Evolutionary conservation across 495 filamentous ascomycete species (phyloP).

Genomic region (Parathielavia appendiculata): DNA sequence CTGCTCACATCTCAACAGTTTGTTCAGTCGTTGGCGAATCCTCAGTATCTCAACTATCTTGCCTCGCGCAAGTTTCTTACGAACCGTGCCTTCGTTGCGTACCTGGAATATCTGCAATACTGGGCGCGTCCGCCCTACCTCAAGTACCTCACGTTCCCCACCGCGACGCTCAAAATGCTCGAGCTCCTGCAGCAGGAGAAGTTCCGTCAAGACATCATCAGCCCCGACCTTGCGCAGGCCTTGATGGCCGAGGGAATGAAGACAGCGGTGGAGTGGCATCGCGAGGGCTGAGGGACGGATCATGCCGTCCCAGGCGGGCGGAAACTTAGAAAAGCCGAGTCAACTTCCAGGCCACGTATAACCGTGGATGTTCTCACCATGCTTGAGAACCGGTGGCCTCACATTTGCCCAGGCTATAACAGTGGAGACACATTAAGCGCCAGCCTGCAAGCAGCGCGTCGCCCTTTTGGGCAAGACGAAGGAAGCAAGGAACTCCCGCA

Average conservation of each 20-base stretch:
- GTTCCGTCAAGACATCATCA: slow-evolving; percentile 78
- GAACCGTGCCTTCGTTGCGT: slow-evolving; percentile 67
- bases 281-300: slow-evolving; percentile 24
- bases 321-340: background rate
- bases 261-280: slow-evolving; percentile 45
- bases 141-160: slow-evolving; percentile 75
- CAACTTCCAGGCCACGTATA: background rate
- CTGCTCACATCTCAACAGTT: slow-evolving; percentile 50
- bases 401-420: background rate
- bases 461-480: slow-evolving; percentile 1
- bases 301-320: background rate
- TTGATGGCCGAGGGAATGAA: slow-evolving; percentile 57
- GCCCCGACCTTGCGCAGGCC: slow-evolving; percentile 60
- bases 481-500: background rate
- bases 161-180: slow-evolving; percentile 74
- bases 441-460: background rate
- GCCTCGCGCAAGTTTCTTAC: slow-evolving; percentile 59
- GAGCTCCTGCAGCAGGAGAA: slow-evolving; percentile 76
- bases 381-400: background rate
- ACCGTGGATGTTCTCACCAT: background rate
- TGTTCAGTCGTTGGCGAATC: slow-evolving; percentile 80
- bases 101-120: slow-evolving; percentile 81
- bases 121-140: slow-evolving; percentile 77
- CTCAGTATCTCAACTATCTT: slow-evolving; percentile 77
- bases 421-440: background rate